phyloP scores from a whole-genome alignment of 805 yeast genomes.

The Candida berthetii region DNA sequence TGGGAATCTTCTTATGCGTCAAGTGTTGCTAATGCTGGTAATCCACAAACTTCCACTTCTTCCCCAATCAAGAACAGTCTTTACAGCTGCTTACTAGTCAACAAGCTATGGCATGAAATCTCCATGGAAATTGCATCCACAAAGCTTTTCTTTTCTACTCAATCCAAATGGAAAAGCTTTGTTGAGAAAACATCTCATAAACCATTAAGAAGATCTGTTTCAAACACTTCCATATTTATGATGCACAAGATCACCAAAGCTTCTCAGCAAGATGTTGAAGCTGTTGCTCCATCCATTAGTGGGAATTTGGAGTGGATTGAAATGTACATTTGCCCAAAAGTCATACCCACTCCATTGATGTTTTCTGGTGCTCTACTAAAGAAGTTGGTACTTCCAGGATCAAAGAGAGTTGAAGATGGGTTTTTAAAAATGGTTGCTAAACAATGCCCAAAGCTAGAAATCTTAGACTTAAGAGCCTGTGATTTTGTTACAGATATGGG shows the following conservation, averaged over 20 bases:
- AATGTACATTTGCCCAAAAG: constrained; percentile 73
- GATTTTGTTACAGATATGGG: constrained; percentile 73
- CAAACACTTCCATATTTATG: constrained; percentile 43
- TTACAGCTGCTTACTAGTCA: constrained; percentile 62
- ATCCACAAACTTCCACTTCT: constrained; percentile 9
- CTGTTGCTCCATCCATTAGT: constrained; percentile 37
- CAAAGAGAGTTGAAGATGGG: constrained; percentile 52
- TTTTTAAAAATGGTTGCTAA: constrained; percentile 46
- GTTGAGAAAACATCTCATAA: constrained; percentile 7
- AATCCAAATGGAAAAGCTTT: constrained; percentile 37
- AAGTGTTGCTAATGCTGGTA: constrained; percentile 9
- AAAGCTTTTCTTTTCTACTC: constrained; percentile 48
- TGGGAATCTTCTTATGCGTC: constrained; percentile 28
- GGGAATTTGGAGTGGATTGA: constrained; percentile 62
- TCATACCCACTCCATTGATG: constrained; percentile 48
- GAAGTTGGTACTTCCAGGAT: constrained; percentile 61
- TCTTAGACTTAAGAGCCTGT: constrained; percentile 80
- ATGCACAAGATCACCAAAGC: constrained; percentile 59
- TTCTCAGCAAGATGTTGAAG: constrained; percentile 47
- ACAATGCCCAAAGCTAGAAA: constrained; percentile 51
- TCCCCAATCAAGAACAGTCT: constrained; percentile 25
- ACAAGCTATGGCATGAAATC: constrained; percentile 54
- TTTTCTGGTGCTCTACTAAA: constrained; percentile 35
- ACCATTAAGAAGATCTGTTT: constrained; percentile 12
- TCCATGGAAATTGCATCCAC: constrained; percentile 50